Evolutionary conservation across 345 rosid genomes (phyloP).

Genomic region (Populus ilicifolia): DNA sequence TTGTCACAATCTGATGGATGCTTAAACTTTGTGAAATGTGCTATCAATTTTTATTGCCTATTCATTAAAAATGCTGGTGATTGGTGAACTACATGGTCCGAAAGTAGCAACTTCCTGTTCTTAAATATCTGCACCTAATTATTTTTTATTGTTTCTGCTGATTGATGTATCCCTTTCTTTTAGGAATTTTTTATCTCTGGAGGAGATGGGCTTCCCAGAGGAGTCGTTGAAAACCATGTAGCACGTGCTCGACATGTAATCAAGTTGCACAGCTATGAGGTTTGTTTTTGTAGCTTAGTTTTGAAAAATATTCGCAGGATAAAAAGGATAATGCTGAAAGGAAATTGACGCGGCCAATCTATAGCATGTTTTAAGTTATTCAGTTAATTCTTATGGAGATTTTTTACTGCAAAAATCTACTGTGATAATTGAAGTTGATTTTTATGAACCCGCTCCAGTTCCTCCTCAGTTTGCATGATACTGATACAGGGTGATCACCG

Average conservation of each 20-base stretch:
- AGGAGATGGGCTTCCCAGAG: slow-evolving; percentile 96
- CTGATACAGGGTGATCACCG: too few species aligned
- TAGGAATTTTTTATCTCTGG: slow-evolving; percentile 97
- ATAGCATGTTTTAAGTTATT: too few species aligned
- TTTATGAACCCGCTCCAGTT: too few species aligned
- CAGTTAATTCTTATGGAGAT: too few species aligned
- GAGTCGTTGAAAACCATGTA: slow-evolving; percentile 91
- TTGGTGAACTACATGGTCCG: too few species aligned
- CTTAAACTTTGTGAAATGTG: neutral
- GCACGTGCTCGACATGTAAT: slow-evolving; percentile 76
- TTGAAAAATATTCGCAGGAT: neutral
- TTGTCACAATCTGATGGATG: neutral
- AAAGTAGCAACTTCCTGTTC: neutral
- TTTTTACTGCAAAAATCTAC: too few species aligned
- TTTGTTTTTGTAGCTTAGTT: slow-evolving; percentile 23
- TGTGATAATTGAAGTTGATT: too few species aligned
- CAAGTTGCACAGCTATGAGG: slow-evolving; percentile 82
- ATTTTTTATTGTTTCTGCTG: neutral
- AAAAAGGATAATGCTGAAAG: too few species aligned
- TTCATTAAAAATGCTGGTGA: neutral
- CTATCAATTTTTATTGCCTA: neutral
- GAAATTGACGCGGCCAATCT: too few species aligned
- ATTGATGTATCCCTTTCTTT: neutral
- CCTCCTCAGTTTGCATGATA: too few species aligned
- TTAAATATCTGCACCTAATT: neutral